Evolutionary conservation across 2,329 filamentous ascomycete species (phyloP).

Genomic region (Xylaria sp.): DNA sequence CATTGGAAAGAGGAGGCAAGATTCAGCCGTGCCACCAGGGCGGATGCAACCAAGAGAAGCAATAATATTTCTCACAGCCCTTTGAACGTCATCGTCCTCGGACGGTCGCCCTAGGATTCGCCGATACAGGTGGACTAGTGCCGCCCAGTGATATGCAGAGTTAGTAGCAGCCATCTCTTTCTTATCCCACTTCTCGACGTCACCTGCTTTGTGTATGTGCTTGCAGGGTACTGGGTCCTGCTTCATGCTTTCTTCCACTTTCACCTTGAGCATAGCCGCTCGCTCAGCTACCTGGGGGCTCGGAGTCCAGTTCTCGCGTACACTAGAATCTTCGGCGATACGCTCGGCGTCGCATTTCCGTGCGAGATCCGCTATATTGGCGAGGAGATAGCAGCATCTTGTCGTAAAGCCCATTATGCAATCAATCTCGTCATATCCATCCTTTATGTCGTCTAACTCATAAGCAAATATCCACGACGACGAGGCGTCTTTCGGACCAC

Average conservation of each 20-base stretch:
- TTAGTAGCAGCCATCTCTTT: slow-evolving; percentile 78
- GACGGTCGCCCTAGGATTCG: slow-evolving; percentile 74
- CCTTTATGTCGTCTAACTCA: slow-evolving; percentile 60
- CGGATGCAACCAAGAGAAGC: slow-evolving; percentile 70
- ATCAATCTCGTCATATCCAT: slow-evolving; percentile 76
- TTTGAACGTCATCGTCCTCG: slow-evolving; percentile 69
- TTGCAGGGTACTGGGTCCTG: slow-evolving; percentile 56
- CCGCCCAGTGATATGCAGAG: slow-evolving; percentile 82
- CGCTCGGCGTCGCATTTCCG: slow-evolving; percentile 74
- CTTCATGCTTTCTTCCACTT: slow-evolving; percentile 68
- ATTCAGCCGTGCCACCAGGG: slow-evolving; percentile 76
- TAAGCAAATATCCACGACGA: slow-evolving; percentile 63
- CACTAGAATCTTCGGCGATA: slow-evolving; percentile 63
- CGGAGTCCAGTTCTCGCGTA: slow-evolving; percentile 68
- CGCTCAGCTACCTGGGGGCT: slow-evolving; percentile 62
- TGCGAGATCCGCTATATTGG: slow-evolving; percentile 77
- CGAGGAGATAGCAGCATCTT: slow-evolving; percentile 75
- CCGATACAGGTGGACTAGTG: slow-evolving; percentile 78
- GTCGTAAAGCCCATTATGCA: slow-evolving; percentile 84
- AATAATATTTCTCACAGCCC: slow-evolving; percentile 71
- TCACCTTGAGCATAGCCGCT: slow-evolving; percentile 69
- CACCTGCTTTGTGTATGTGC: slow-evolving; percentile 60
- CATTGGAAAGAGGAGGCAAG: slow-evolving; percentile 81
- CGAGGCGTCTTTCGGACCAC: slow-evolving; percentile 64
- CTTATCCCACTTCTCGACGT: slow-evolving; percentile 67